A percentile compares a stretch with the other conserved stretches of the same genome.
phyloP scores from a whole-genome alignment of 768 basidiomycete genomes.

The Tulasnella sp. region DNA sequence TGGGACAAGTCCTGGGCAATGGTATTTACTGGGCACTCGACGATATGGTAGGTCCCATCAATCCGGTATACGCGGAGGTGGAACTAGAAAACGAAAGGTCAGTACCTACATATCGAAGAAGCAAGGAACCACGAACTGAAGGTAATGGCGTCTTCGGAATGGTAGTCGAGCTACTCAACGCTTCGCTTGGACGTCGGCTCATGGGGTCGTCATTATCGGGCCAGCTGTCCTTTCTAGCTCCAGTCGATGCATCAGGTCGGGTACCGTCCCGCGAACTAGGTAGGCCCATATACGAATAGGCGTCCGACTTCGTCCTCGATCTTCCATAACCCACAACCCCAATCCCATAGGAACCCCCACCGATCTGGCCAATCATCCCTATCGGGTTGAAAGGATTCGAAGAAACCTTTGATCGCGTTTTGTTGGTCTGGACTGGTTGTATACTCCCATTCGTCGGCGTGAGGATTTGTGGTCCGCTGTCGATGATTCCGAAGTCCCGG shows the following conservation, averaged over 20 bases:
- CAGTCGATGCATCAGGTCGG: background rate
- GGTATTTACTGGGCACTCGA: slow-evolving; percentile 46
- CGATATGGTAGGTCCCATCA: slow-evolving; percentile 59
- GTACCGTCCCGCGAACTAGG: background rate
- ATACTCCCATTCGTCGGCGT: background rate
- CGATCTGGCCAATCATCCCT: background rate
- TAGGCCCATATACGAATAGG: background rate
- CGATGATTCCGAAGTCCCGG: too few relatives aligned
- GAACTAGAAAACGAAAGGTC: slow-evolving; percentile 27
- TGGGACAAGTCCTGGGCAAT: slow-evolving; percentile 58
- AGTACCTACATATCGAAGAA: background rate
- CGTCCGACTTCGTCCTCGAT: background rate
- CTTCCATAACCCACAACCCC: background rate
- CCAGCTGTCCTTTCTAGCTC: slow-evolving; percentile 1
- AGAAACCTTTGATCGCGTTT: background rate
- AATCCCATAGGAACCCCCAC: background rate
- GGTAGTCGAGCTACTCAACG: background rate
- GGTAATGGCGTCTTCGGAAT: slow-evolving; percentile 3
- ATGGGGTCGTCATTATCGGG: background rate
- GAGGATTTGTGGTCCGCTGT: background rate
- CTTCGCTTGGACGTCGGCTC: slow-evolving; percentile 3
- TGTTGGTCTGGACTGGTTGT: background rate
- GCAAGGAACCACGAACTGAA: background rate
- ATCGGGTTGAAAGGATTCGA: background rate
- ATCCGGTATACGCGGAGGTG: slow-evolving; percentile 66